Evolutionary conservation across 31 red algal species (phyloP).

Genomic region (Odonthalia washingtoniensis): DNA sequence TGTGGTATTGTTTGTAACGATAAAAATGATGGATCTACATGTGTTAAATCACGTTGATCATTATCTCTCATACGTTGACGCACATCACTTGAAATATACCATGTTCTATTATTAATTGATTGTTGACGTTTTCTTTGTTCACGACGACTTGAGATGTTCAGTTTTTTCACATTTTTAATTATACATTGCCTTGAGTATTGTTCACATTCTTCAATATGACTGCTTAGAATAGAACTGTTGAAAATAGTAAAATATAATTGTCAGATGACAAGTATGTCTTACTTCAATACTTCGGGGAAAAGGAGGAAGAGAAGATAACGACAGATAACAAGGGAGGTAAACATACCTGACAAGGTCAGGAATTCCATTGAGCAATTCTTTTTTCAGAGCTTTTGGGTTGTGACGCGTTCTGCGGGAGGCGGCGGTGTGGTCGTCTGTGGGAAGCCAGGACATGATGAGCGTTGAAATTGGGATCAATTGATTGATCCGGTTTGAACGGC

Average conservation of each 20-base stretch:
- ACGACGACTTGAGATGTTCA: neutral
- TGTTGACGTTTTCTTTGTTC: neutral
- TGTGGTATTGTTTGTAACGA: slow-evolving; percentile 38
- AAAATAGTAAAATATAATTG: neutral
- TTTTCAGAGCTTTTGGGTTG: too few relatives aligned
- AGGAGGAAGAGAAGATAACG: neutral
- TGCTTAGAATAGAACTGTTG: slow-evolving; percentile 3
- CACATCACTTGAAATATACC: neutral
- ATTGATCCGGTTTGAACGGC: too few relatives aligned
- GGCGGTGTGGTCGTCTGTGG: too few relatives aligned
- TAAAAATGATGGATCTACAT: slow-evolving; percentile 32
- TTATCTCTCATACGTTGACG: slow-evolving; percentile 17
- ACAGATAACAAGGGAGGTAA: neutral
- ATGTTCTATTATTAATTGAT: neutral
- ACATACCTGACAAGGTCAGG: slow-evolving; percentile 73
- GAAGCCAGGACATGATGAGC: too few relatives aligned
- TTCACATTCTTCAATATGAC: slow-evolving; percentile 36
- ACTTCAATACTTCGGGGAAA: too few relatives aligned
- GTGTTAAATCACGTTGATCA: neutral
- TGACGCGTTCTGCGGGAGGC: too few relatives aligned
- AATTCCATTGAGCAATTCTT: slow-evolving; percentile 65
- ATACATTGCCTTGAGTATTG: slow-evolving; percentile 1
- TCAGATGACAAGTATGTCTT: neutral
- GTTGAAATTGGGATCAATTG: too few relatives aligned
- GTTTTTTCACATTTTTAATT: neutral